Base-by-base conservation (phyloP, 352 stramenopile genomes). In the Phytophthora podocarpi region DNA sequence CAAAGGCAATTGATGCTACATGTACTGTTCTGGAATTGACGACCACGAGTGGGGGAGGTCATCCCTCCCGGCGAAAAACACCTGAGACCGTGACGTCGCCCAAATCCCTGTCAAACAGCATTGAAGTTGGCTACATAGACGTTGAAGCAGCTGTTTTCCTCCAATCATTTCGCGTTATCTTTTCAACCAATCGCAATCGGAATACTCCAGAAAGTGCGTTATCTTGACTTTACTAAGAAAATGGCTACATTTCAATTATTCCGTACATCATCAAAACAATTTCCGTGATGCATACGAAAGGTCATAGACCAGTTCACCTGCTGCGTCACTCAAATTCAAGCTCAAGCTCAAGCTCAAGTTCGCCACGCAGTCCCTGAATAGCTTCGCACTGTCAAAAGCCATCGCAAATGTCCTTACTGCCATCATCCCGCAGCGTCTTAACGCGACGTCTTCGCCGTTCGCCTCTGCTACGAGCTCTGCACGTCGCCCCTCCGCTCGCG, bases 271-370 rank as follows among this genome's bases (percentile, higher is more conserved):
- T 72, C 64, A 41, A 62, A 60, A 56, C 50, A 59, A 41, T 52
- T 56, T n/a, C 10, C n/a, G 4, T 61, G 64, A 73, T 73, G 64
- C 64, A 65, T 16, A 45, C 37, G 58, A 68, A 72, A 55, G 21
- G 55, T 40, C 47, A 56, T 12, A 60, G 40, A 45, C 35, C 5
- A 26, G 39, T 11, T 31, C 20, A n/a, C 11, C 16, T 26, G 27
- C 16, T 3, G 12, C 13, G 18, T 37, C 39, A 31, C 36, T 31
- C 4, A 18, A 16, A 2, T 11, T 7, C 13, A 11, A 56, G 30
- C 42, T 49, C 45, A 57, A 64, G 41, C 10, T 57, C 60, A 59
- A 67, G 42, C 13, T 62, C 35, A 51, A 31, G 32, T 4, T 15
- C 31, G 26, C 9, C 26, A 20, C n/a, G 32, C 55, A 67, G 60